Conservation (phyloP, 2,329 filamentous ascomycete species). For the Helicocarpus griseus region DNA sequence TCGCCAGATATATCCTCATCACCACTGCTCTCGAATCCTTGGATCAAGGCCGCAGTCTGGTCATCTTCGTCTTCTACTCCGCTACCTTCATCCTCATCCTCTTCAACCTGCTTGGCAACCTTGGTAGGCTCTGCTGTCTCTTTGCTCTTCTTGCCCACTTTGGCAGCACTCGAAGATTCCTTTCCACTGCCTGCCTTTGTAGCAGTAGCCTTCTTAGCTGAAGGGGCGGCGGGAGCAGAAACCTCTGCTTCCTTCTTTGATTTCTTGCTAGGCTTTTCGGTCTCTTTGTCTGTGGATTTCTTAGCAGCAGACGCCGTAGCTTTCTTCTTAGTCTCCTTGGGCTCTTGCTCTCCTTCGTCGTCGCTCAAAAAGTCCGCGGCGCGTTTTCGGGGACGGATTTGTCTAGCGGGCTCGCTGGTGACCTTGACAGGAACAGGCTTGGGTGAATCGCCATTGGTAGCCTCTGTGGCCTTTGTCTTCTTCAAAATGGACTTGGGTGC, state of each 20-base stretch:
- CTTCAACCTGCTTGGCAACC: constrained; percentile 29
- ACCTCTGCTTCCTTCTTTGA: constrained; percentile 35
- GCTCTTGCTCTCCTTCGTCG: constrained; percentile 21
- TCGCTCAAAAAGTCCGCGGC: constrained; percentile 40
- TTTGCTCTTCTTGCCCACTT: constrained; percentile 20
- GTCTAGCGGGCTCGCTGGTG: constrained; percentile 25
- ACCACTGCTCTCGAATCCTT: constrained; percentile 46
- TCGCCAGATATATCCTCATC: constrained; percentile 39
- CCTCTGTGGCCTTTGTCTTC: constrained; percentile 20
- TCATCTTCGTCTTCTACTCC: constrained; percentile 35
- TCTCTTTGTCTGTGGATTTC: constrained; percentile 9
- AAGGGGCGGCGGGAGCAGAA: neutral
- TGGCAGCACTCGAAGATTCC: constrained; percentile 20
- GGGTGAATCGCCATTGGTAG: constrained; percentile 13
- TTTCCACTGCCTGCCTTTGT: constrained; percentile 28
- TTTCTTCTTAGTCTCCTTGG: neutral
- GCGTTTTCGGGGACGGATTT: constrained; percentile 37
- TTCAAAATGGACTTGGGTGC: constrained; percentile 25
- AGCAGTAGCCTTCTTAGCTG: neutral
- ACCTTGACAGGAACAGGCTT: constrained; percentile 20
- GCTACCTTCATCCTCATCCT: constrained; percentile 16
- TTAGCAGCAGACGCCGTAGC: constrained; percentile 12
- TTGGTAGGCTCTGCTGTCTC: constrained; percentile 26
- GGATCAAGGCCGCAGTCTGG: constrained; percentile 44
- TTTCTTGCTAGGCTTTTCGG: constrained; percentile 29